Percentiles rank a stretch among this genome's conserved stretches.
Conservation (phyloP, 768 basidiomycete species). For the Xerocomus potaroensis region DNA sequence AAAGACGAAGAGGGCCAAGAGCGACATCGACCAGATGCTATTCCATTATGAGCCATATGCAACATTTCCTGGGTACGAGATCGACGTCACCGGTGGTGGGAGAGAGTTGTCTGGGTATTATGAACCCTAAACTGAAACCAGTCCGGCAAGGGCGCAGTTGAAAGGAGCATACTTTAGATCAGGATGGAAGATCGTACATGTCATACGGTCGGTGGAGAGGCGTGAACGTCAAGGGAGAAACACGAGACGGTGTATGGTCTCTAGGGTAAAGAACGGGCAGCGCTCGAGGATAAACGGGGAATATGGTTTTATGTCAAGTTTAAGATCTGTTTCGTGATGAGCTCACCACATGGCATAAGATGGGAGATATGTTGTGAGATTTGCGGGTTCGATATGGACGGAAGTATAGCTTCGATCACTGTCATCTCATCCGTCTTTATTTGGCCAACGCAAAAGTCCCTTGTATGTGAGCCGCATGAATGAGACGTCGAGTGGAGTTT, state of each 20-base stretch:
- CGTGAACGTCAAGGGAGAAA: background rate
- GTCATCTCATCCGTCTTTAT: constrained; percentile 16
- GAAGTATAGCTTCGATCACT: background rate
- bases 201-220: constrained; percentile 1
- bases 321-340: background rate
- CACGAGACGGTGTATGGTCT: background rate
- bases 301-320: background rate
- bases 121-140: constrained; percentile 10
- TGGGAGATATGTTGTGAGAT: constrained; percentile 8
- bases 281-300: constrained; percentile 3
- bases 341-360: constrained; percentile 1
- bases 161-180: constrained; percentile 5
- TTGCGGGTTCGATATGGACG: constrained; percentile 6
- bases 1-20: background rate
- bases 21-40: background rate
- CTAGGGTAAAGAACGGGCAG: background rate
- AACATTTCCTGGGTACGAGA: background rate
- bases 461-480: background rate
- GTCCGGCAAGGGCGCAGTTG: constrained; percentile 18
- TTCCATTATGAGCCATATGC: background rate
- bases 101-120: constrained; percentile 6
- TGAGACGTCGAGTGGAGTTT: background rate
- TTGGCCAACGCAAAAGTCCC: no score
- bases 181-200: background rate
- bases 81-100: constrained; percentile 6